A percentile compares a stretch with the other conserved stretches of the same genome.
phyloP scores from a whole-genome alignment of 306 rosid genomes.

The Adenanthera pavonina region DNA sequence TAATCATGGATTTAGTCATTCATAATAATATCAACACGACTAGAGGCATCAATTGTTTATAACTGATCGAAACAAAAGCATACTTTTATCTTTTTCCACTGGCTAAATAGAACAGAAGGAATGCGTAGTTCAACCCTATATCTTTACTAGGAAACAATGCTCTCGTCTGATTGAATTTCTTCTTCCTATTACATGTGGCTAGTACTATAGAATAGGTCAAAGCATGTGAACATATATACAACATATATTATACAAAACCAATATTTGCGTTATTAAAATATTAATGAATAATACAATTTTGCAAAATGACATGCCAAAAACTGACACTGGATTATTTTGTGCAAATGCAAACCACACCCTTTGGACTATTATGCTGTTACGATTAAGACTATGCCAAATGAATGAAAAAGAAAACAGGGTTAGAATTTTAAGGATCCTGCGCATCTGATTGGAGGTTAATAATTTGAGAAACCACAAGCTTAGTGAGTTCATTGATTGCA shows the following conservation, averaged over 20 bases:
- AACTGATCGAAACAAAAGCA: conserved; percentile 6
- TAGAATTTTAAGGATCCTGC: conserved; percentile 56
- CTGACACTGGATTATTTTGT: conserved; percentile 1
- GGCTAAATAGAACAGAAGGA: conserved; percentile 15
- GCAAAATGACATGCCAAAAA: conserved; percentile 1
- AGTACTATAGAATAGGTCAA: background rate
- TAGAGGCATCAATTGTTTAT: background rate
- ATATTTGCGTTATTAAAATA: conserved; percentile 13
- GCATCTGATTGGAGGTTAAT: conserved; percentile 72
- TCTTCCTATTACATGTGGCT: conserved; percentile 9
- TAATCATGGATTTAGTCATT: conserved; percentile 40
- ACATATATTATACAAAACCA: background rate
- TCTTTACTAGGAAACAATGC: conserved; percentile 8
- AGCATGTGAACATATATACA: conserved; percentile 25
- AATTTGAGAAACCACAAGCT: conserved; percentile 75
- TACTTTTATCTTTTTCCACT: conserved; percentile 6
- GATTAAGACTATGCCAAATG: conserved; percentile 40
- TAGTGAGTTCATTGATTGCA: conserved; percentile 79
- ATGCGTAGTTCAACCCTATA: background rate
- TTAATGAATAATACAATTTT: background rate
- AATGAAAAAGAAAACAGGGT: conserved; percentile 28
- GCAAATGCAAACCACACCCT: conserved; percentile 37
- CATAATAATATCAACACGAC: conserved; percentile 18
- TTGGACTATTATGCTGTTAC: conserved; percentile 26
- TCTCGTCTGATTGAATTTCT: conserved; percentile 2